phyloP scores from a whole-genome alignment of 2,329 filamentous ascomycete genomes.

The Mycogone perniciosa region DNA sequence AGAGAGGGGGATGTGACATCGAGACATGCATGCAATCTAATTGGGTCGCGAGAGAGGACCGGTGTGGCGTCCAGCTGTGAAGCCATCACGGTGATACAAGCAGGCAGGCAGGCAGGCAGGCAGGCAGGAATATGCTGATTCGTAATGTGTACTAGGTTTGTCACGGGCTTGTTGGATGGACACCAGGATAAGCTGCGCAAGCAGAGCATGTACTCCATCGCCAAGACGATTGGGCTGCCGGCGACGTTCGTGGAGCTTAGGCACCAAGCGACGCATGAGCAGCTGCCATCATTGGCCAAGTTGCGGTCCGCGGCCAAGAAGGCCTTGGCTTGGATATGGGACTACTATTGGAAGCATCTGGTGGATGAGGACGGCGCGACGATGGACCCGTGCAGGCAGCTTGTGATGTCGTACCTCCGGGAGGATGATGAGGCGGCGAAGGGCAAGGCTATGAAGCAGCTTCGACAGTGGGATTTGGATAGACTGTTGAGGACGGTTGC shows the following conservation, averaged over 20 bases:
- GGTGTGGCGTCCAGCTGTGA: no score
- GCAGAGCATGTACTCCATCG: conserved; percentile 67
- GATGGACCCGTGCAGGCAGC: conserved; percentile 25
- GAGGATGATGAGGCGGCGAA: conserved; percentile 26
- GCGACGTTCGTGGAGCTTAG: conserved; percentile 81
- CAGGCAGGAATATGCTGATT: neutral
- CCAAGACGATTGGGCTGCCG: conserved; percentile 61
- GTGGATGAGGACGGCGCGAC: conserved; percentile 18
- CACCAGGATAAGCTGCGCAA: conserved; percentile 62
- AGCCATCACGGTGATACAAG: no score
- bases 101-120: no score
- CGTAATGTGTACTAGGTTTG: conserved; percentile 49
- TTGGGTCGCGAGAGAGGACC: neutral
- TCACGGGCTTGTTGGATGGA: conserved; percentile 72
- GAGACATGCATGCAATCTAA: neutral
- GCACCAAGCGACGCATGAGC: conserved; percentile 86
- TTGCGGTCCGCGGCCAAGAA: conserved; percentile 63
- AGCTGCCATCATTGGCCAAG: conserved; percentile 68
- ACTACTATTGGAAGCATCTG: conserved; percentile 70
- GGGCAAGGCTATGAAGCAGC: conserved; percentile 21
- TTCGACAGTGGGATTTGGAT: conserved; percentile 32
- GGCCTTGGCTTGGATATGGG: conserved; percentile 80
- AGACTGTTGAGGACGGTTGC: conserved; percentile 32
- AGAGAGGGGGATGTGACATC: neutral
- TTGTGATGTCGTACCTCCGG: conserved; percentile 34